phyloP scores from a whole-genome alignment of 441 rosid species.

The Gossypium schwendimanii region DNA sequence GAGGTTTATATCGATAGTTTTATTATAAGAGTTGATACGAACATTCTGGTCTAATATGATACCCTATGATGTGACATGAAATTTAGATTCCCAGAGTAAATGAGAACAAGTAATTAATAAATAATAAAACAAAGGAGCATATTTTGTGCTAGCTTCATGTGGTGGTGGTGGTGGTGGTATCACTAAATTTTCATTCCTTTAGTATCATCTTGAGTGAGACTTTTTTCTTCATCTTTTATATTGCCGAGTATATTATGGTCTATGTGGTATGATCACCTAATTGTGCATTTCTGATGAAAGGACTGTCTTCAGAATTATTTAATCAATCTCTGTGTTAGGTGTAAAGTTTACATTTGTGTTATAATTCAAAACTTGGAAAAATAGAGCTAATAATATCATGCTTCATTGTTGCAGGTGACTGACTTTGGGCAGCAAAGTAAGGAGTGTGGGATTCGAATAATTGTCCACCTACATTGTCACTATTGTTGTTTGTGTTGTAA shows the following conservation, averaged over 20 bases:
- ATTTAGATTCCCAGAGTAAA: neutral
- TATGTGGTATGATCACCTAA: neutral
- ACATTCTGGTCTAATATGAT: neutral
- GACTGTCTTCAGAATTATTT: neutral
- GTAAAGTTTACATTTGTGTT: neutral
- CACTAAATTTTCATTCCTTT: neutral
- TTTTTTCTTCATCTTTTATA: neutral
- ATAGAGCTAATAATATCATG: neutral
- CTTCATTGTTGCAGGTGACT: constrained; percentile 23
- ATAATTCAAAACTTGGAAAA: neutral
- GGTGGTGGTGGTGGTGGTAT: neutral
- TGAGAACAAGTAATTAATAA: neutral
- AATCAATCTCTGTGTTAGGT: neutral
- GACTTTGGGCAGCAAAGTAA: constrained; percentile 6
- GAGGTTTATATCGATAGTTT: neutral
- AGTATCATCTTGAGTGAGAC: neutral
- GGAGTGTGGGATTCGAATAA: constrained; percentile 8
- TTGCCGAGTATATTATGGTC: neutral
- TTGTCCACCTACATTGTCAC: constrained; percentile 11
- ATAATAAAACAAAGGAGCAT: neutral
- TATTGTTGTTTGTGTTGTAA: constrained; percentile 6
- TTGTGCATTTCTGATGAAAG: neutral
- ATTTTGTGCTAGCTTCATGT: neutral
- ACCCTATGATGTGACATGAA: neutral
- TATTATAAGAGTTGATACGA: neutral